Base-by-base conservation (phyloP, 2,329 filamentous ascomycete genomes). In the Fusarium humuli region DNA sequence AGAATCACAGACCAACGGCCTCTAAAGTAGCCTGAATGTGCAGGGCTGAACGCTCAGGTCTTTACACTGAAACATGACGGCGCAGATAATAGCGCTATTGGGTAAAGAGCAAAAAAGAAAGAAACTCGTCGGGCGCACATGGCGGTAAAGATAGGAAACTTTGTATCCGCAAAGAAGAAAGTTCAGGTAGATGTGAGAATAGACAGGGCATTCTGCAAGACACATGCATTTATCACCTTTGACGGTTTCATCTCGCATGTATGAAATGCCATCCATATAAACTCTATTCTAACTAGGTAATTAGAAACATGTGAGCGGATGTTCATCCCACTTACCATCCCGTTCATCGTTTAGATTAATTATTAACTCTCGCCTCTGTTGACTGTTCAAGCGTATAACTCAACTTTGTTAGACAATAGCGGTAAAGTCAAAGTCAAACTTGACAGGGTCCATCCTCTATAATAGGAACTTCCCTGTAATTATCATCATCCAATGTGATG, bases 51-150 rank as follows among this genome's bases (percentile, higher is more conserved):
- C 58, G 45, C 58, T 52, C 55, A 61, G 57, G 69, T 41, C 61
- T 25, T 45, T 48, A 48, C 57, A 48, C 69, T 72, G 72, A 73
- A 74, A 74, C 70, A 60, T 55, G 55, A 63, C 22, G 48, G 42
- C 45, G 29, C 27, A 48, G 42, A 41, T 46, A 67, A 70, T 62
- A 57, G 45, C 70, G 32, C 40, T 41, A 34, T 40, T 27, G n/a
- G 29, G 40, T 12, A 20, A 54, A 4, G 6, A 29, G n/a, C 22
- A 22, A n/a, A 23, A 20, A 10, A 25, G 23, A 25, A 27, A 27
- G 23, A 18, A 25, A 20, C 23, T 63, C 11, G 23, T 42, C 30
- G 32, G 27, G 20, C 23, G 45, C 49, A 57, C 58, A 45, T 55
- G 34, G 50, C 47, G 48, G 42, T 41, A 50, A 20, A 20, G 29